Evolutionary conservation across 495 filamentous ascomycete genomes (phyloP).

Genomic region (Aspergillus bertholletiae): DNA sequence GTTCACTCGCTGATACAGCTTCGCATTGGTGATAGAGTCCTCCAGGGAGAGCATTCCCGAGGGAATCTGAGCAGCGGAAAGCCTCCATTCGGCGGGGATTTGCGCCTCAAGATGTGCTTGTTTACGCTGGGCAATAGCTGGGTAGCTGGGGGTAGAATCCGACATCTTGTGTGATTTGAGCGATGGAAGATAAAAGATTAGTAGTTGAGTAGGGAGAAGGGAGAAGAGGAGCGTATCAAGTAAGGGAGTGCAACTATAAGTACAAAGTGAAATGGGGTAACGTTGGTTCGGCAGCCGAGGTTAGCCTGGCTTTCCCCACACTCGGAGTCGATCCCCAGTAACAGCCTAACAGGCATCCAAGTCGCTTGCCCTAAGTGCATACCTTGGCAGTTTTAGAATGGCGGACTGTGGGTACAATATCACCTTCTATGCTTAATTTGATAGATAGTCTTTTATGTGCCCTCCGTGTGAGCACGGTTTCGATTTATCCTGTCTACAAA

Average conservation of each 20-base stretch:
- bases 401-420: too few relatives aligned
- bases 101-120: constrained; percentile 40
- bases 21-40: constrained; percentile 37
- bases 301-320: background rate
- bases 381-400: too few relatives aligned
- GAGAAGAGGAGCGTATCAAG: too few relatives aligned
- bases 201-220: too few relatives aligned
- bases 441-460: too few relatives aligned
- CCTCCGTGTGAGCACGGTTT: too few relatives aligned
- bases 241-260: too few relatives aligned
- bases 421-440: too few relatives aligned
- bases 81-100: constrained; percentile 47
- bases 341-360: too few relatives aligned
- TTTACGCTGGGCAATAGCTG: constrained; percentile 38
- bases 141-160: background rate
- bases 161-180: background rate
- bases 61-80: constrained; percentile 31
- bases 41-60: constrained; percentile 36
- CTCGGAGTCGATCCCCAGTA: too few relatives aligned
- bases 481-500: too few relatives aligned
- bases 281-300: background rate
- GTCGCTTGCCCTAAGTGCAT: too few relatives aligned
- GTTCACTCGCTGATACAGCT: constrained; percentile 29
- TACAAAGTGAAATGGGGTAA: background rate
- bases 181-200: background rate